Base-by-base conservation (phyloP, 371 early-diverging fungal genomes). In the Furculomyces boomerangus region DNA sequence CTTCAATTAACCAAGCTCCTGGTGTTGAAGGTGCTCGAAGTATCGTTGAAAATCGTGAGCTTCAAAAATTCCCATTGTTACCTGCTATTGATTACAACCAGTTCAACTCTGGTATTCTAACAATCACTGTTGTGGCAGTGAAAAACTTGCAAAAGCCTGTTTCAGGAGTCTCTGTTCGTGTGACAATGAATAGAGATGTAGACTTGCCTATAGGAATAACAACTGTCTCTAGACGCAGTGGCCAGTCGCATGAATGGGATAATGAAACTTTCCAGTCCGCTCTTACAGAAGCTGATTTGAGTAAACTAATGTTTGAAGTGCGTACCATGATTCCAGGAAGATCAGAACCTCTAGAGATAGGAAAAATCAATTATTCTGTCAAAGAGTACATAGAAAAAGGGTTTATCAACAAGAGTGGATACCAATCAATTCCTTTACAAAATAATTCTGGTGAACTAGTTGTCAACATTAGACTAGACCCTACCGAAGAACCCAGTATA, bases 71-170 rank as follows among this genome's bases (percentile, higher is more conserved):
- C 50, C 67, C 60, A 41, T 59, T 62, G 5, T 60, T 70, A 51
- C 68, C 68, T 13, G 66, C 64, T 54, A 59, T 72, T 31, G 65
- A 72, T 57, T 71, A 70, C 39, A 18, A 59, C 14, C 48, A 58
- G 54, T 72, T 65, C 63, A 57, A 57, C 29, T 59, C 71, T 0
- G 74, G 74, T 7, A 53, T 74, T 3, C 30, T 74, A 18, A 60
- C 67, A 1, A 49, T 74, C 44, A 59, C 56, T 13, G 53, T 63
- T 3, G 50, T 68, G 22, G 70, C 64, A 2, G 66, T 63, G 49
- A 64, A 65, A 48, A 62, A 59, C 16, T 58, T 72, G 28, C 59
- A 58, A 47, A 59, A 61, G 32, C 55, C 70, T 8, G 57, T 57
- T 44, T 56, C 71, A 0, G 66, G 69, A 27, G 68, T 69, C 29